phyloP scores from a whole-genome alignment of 257 asterid genomes.

The Fraxinus americana region DNA sequence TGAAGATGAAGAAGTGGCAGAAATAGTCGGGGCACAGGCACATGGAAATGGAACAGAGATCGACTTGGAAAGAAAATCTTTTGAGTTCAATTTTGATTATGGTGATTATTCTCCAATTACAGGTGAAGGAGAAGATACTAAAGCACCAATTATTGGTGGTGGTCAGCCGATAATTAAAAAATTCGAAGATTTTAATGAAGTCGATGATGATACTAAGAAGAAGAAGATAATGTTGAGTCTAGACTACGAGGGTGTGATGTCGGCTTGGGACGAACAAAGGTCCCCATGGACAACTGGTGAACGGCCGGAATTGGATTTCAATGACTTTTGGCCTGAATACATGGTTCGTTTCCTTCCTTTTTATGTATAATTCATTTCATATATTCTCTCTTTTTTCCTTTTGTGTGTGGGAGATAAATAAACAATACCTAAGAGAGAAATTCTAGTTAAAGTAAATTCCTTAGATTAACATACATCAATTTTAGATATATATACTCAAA shows the following conservation, averaged over 20 bases:
- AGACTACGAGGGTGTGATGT: slow-evolving; percentile 58
- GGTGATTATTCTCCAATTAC: slow-evolving; percentile 37
- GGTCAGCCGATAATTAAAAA: slow-evolving; percentile 8
- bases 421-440: too few relatives aligned
- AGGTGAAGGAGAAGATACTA: slow-evolving; percentile 34
- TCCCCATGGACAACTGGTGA: slow-evolving; percentile 81
- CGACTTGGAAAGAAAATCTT: slow-evolving; percentile 43
- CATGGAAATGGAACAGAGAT: slow-evolving; percentile 26
- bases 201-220: slow-evolving; percentile 24
- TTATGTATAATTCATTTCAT: neutral
- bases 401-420: too few relatives aligned
- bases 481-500: too few relatives aligned
- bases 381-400: too few relatives aligned
- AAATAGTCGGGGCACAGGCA: slow-evolving; percentile 10
- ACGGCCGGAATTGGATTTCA: slow-evolving; percentile 60
- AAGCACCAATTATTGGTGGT: neutral
- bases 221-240: slow-evolving; percentile 59
- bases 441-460: too few relatives aligned
- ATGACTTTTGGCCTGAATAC: slow-evolving; percentile 65
- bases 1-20: slow-evolving; percentile 44
- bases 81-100: slow-evolving; percentile 62
- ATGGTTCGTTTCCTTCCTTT: slow-evolving; percentile 41
- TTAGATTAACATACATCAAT: too few relatives aligned
- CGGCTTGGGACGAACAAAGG: slow-evolving; percentile 69
- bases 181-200: slow-evolving; percentile 27